Evolutionary conservation across 768 basidiomycete species (phyloP), one percentile per base, ranked within the genome.

Genomic region (Tephrocybe rancida): DNA sequence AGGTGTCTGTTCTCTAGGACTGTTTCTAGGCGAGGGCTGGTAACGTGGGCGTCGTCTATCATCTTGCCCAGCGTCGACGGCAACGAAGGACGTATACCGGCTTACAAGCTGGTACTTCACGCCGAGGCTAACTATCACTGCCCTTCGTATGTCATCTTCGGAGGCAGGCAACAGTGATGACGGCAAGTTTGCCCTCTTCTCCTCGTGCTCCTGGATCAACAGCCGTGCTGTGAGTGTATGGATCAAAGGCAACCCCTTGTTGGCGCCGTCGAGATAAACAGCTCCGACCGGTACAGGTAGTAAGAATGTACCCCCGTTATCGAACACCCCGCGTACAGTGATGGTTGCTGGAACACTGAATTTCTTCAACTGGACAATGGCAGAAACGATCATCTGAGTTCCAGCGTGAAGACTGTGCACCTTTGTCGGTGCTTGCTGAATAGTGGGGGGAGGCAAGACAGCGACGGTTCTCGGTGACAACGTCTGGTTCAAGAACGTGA

Each of bases 201-300:
- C 75, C 42, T 77, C 72, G 38, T 84, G 63, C 16, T 82, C 82
- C 58, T 75, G 75, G n/a, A 86, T 80, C 25, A 86, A 69, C 13
- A 69, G 67, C 52, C 79, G 76, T 1, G 83, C 85, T 5, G 82
- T 78, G 34, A 86, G 67, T 0, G 78, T 75, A 59, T 87, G 86
- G 24, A 87, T 62, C 14, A 79, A 66, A 21, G 71, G 70, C 16
- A 72, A 44, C 9, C 64, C 50, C 59, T 72, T 44, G 54, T 69
- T 48, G 25, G 64, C 58, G 69, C 78, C 56, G 49, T 71, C 43
- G 65, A 69, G 52, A 5, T 69, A 71, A 19, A 71, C 67, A 2
- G 56, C 60, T 19, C 59, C 56, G 19, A 77, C 64, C 1, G 70
- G 70, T 25, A 76, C 65, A 1, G 46, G 54, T n/a, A 70, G 29